Evolutionary conservation across 2,329 filamentous ascomycete genomes (phyloP), one percentile per base, ranked within the genome.

Genomic region (Reticulascus tulasneorum): DNA sequence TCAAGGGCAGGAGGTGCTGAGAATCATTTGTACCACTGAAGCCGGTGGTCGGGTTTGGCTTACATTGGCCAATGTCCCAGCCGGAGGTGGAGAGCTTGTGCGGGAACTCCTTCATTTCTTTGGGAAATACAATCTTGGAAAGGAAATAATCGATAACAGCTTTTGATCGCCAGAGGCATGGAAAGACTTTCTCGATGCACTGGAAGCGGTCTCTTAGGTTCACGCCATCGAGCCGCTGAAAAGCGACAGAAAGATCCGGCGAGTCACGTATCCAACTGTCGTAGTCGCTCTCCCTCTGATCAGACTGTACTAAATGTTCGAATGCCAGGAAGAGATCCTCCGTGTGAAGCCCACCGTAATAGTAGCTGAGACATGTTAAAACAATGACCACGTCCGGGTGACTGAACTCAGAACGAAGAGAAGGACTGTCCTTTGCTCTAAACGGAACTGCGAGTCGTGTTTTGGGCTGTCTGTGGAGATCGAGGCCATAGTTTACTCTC

Each of bases 11-110:
- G 0, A 81, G 49, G n/a, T 67, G 60, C 9, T 67, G 56, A 0
- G 73, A 77, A 45, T 87, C 82, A 17, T 79, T 82, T 0, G 83
- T 88, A 0, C 83, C 82, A 36, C 79, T 84, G 48, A 88, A 88
- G 0, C 83, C 84, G 0, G 77, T 80, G 0, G 71, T 79, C 0
- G 69, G 64, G 15, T 75, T 58, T 0, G 13, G 6, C 36, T 71
- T 79, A 5, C 30, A 30, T 23, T 60, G 51, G 1, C 62, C 76
- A 13, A 86, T 59, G 41, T 87, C 80, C 82, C 82, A 87, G 0
- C 79, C 82, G 0, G 81, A 86, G 0, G 77, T 69, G 0, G 75
- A 78, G 0, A 87, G 56, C 41, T 85, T 86, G 8, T 66, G 37
- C 0, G 73, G 71, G 30, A 84, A 87, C 39, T 84, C 75, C 16